These are phyloP conservation scores for Aspergillus viridinutans DNA, from an alignment of 2,329 filamentous ascomycete species.

Conservation along the genomic window DNA sequence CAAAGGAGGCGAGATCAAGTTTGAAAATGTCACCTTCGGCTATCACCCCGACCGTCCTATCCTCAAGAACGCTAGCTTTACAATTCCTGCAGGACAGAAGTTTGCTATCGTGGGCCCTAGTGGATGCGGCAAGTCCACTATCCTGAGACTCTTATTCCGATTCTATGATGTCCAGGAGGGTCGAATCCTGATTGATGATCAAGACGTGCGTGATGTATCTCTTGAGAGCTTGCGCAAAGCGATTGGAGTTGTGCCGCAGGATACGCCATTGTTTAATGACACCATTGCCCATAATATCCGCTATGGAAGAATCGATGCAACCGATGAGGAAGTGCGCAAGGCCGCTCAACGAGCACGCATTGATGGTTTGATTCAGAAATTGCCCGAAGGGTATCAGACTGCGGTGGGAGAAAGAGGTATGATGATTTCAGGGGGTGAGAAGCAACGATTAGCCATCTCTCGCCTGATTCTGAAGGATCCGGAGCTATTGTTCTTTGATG, in stretches of 20 bases:
- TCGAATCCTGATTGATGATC: constrained; percentile 84
- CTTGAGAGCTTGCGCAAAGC: constrained; percentile 76
- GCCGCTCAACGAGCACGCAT: constrained; percentile 81
- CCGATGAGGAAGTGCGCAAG: constrained; percentile 65
- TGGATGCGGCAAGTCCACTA: constrained; percentile 93
- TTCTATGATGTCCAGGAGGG: constrained; percentile 88
- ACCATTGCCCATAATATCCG: constrained; percentile 93
- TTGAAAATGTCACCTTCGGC: constrained; percentile 92
- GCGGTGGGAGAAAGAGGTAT: constrained; percentile 90
- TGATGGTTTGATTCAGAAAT: constrained; percentile 72
- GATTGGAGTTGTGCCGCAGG: constrained; percentile 95
- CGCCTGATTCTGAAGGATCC: constrained; percentile 84
- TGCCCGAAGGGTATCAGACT: constrained; percentile 85
- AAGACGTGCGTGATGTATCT: constrained; percentile 80
- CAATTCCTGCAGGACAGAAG: constrained; percentile 92
- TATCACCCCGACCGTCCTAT: constrained; percentile 87
- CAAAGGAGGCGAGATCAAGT: constrained; percentile 81
- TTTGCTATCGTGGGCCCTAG: constrained; percentile 92
- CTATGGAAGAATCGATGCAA: constrained; percentile 79
- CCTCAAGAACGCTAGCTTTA: constrained; percentile 75
- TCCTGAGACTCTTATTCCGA: constrained; percentile 84
- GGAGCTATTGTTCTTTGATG: constrained; percentile 87
- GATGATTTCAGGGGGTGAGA: constrained; percentile 96
- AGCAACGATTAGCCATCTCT: constrained; percentile 82
- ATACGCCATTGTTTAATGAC: constrained; percentile 95